Conservation (phyloP, 2,329 filamentous ascomycete genomes). For the Botryotinia globosa region DNA sequence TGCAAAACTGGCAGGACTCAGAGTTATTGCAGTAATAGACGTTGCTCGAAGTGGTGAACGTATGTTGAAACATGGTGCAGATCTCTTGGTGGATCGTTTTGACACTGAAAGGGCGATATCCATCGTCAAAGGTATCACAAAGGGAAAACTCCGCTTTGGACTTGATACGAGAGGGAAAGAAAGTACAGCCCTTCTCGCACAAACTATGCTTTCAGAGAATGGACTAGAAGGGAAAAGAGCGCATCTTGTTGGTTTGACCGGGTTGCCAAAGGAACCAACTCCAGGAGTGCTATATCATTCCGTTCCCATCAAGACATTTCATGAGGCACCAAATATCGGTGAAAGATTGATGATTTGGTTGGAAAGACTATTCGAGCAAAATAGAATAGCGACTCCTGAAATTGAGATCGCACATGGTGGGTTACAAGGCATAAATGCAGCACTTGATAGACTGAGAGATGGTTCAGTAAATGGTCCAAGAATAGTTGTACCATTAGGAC, state of each 20-base stretch:
- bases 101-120: constrained; percentile 63
- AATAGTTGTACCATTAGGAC: constrained; percentile 53
- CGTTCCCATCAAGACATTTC: constrained; percentile 74
- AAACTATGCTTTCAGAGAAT: constrained; percentile 26
- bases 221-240: constrained; percentile 34
- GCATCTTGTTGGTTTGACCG: constrained; percentile 67
- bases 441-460: constrained; percentile 62
- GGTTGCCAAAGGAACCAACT: constrained; percentile 54
- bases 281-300: constrained; percentile 33
- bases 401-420: constrained; percentile 64
- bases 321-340: constrained; percentile 63
- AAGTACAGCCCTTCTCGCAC: constrained; percentile 53
- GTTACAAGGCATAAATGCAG: constrained; percentile 63
- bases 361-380: constrained; percentile 58
- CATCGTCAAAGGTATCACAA: constrained; percentile 59
- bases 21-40: constrained; percentile 65
- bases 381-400: constrained; percentile 57
- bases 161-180: constrained; percentile 67
- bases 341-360: constrained; percentile 63
- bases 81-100: constrained; percentile 67
- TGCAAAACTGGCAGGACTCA: constrained; percentile 62
- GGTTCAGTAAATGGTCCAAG: constrained; percentile 67
- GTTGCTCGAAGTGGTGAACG: constrained; percentile 62
- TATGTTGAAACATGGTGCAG: constrained; percentile 51
- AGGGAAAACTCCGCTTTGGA: constrained; percentile 59